Evolutionary conservation across 73 alveolate genomes (phyloP).

Genomic region (Tetrahymena borealis): DNA sequence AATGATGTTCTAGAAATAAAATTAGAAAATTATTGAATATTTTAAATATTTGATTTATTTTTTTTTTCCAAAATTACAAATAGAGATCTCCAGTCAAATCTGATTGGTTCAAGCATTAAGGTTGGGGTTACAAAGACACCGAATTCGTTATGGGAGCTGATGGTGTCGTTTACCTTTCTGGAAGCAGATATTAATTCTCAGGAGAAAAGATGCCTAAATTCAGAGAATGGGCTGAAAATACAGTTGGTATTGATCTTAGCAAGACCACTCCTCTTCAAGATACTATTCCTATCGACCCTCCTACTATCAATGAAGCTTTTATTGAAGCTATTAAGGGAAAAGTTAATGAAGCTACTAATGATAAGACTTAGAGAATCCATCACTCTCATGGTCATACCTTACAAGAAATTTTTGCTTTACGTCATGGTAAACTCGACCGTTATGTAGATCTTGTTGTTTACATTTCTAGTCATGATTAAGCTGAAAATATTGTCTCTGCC

Average conservation of each 20-base stretch:
- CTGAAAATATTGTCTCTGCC: slow-evolving; percentile 49
- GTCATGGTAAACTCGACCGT: slow-evolving; percentile 60
- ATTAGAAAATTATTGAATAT: too few species aligned
- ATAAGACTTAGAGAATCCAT: slow-evolving; percentile 66
- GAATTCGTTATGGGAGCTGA: slow-evolving; percentile 59
- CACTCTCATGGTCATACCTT: slow-evolving; percentile 88
- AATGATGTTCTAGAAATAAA: too few species aligned
- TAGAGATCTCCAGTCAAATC: slow-evolving; percentile 24
- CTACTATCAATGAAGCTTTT: slow-evolving; percentile 61
- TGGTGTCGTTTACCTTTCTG: slow-evolving; percentile 57
- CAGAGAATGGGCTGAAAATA: slow-evolving; percentile 62
- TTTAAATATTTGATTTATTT: too few species aligned
- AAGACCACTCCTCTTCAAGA: slow-evolving; percentile 45
- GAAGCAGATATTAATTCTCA: slow-evolving; percentile 64
- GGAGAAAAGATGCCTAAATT: slow-evolving; percentile 67
- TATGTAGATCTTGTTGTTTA: slow-evolving; percentile 64
- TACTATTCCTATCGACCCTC: slow-evolving; percentile 66
- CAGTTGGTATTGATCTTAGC: slow-evolving; percentile 58
- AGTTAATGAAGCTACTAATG: slow-evolving; percentile 55
- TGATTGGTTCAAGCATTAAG: slow-evolving; percentile 70
- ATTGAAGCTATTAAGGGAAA: slow-evolving; percentile 45
- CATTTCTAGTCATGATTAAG: slow-evolving; percentile 58
- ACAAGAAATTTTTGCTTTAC: slow-evolving; percentile 49
- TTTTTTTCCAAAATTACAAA: too few species aligned
- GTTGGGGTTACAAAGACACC: slow-evolving; percentile 88